Conservation (phyloP, 495 filamentous ascomycete species). For the Trichoderma gamsii region DNA sequence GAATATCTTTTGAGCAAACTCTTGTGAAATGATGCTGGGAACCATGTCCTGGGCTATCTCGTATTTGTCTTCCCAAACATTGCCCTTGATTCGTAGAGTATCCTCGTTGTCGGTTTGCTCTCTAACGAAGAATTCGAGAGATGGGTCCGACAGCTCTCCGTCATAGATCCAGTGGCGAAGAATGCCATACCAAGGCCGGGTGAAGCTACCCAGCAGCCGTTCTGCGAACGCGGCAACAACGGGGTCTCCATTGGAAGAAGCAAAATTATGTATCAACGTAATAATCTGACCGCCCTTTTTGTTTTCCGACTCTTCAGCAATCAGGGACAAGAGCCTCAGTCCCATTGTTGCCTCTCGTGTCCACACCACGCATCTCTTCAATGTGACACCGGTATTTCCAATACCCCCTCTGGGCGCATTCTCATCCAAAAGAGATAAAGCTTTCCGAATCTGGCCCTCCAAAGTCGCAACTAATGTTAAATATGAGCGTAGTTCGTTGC, state of each 20-base stretch:
- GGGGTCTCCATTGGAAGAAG: conserved; percentile 88
- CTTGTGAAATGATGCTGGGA: conserved; percentile 82
- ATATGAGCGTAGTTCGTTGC: conserved; percentile 80
- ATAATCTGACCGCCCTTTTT: conserved; percentile 90
- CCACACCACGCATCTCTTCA: conserved; percentile 96
- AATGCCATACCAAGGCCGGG: conserved; percentile 96
- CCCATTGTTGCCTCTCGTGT: conserved; percentile 96
- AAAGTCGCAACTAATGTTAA: conserved; percentile 87
- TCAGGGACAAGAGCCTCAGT: conserved; percentile 84
- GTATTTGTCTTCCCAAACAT: conserved; percentile 98
- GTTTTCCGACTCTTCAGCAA: conserved; percentile 84
- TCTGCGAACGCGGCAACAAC: conserved; percentile 93
- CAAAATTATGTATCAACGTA: conserved; percentile 86
- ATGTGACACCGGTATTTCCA: conserved; percentile 84
- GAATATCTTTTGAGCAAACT: conserved; percentile 93
- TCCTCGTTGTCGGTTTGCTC: conserved; percentile 51
- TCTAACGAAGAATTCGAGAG: conserved; percentile 89
- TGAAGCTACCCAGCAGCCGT: conserved; percentile 81
- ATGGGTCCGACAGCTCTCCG: conserved; percentile 93
- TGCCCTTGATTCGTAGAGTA: conserved; percentile 57
- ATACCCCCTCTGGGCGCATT: conserved; percentile 57
- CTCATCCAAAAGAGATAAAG: conserved; percentile 62
- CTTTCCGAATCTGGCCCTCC: conserved; percentile 86
- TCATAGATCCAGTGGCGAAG: conserved; percentile 97
- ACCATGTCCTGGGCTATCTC: conserved; percentile 78